phyloP scores from a whole-genome alignment of 2,329 filamentous ascomycete species.

The Neoascochyta sp. region DNA sequence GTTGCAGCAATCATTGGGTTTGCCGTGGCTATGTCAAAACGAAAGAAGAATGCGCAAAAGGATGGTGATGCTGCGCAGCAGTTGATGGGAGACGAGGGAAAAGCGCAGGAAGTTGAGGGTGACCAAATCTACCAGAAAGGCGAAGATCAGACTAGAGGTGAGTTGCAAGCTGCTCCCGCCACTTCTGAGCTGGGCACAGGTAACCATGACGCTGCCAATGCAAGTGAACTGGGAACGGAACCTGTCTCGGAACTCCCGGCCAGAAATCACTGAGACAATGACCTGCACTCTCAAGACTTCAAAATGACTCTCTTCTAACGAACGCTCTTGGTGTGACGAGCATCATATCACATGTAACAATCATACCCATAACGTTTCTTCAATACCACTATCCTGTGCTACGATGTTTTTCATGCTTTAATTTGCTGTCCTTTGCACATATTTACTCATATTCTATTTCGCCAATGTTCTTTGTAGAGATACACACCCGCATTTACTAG shows the following conservation, averaged over 20 bases:
- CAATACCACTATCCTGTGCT: too few relatives aligned
- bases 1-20: conserved; percentile 1
- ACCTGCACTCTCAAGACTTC: too few relatives aligned
- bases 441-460: conserved; percentile 2
- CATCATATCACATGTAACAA: too few relatives aligned
- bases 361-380: too few relatives aligned
- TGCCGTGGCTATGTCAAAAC: background rate
- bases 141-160: background rate
- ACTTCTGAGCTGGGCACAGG: background rate
- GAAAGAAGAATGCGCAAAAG: background rate
- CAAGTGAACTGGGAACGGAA: conserved; percentile 1
- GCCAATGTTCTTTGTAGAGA: conserved; percentile 15
- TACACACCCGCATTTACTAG: conserved; percentile 19
- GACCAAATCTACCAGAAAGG: conserved; percentile 1
- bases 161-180: background rate
- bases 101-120: background rate
- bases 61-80: background rate
- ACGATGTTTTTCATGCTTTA: too few relatives aligned
- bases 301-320: too few relatives aligned
- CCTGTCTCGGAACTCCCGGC: conserved; percentile 2
- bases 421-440: too few relatives aligned
- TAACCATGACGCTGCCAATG: background rate
- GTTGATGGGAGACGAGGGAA: background rate
- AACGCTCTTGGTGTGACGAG: too few relatives aligned
- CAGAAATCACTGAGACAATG: too few relatives aligned